Base-by-base conservation (phyloP, 768 basidiomycete genomes). In the Termitomyces heimii region DNA sequence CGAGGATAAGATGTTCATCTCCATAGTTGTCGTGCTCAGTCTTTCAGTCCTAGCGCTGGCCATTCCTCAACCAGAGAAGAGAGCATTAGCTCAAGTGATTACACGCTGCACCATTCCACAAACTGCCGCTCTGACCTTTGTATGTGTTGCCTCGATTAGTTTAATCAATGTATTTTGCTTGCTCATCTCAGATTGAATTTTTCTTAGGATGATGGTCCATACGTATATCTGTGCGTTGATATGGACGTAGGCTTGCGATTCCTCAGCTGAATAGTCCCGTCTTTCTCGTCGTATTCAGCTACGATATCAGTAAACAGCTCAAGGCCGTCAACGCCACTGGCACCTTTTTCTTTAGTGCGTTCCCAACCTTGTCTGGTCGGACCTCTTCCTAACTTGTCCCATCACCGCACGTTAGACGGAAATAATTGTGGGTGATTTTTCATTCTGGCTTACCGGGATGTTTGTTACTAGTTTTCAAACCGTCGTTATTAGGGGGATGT, bases 321-420 rank as follows among this genome's bases (percentile, higher is more conserved):
- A 48, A 13, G 22, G 60, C 58, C 20, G 64, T 62, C 42, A 62
- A 62, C 43, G 72, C 67, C 4, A 66, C 66, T 31, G 72, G 68
- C 16, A 71, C 70, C 1, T 70, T 70, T 45, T 72, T 72, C 62
- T 69, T 68, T 54, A 72, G 70, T 71, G 47, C 18, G 68, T 61
- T 20, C 47, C 26, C 9, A 1, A 31, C 14, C 26, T 20, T 18
- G 20, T 50, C 24, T 1, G 7, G 5, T 31, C 12, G 13, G 10
- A 32, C 29, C 20, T 16, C 20, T 31, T 9, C 34, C 50, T 60
- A 20, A 59, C 12, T 13, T 29, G 4, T 40, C 29, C 26, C 39
- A 12, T n/a, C 31, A 48, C 13, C n/a, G 28, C 28, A 43, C 18
- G 18, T 14, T 37, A 67, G 68, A 71, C 42, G 68, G 68, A n/a